A percentile compares a stretch with the other conserved stretches of the same genome.
Conservation (phyloP, 2,329 filamentous ascomycete species). For the Ascochyta lentis region DNA sequence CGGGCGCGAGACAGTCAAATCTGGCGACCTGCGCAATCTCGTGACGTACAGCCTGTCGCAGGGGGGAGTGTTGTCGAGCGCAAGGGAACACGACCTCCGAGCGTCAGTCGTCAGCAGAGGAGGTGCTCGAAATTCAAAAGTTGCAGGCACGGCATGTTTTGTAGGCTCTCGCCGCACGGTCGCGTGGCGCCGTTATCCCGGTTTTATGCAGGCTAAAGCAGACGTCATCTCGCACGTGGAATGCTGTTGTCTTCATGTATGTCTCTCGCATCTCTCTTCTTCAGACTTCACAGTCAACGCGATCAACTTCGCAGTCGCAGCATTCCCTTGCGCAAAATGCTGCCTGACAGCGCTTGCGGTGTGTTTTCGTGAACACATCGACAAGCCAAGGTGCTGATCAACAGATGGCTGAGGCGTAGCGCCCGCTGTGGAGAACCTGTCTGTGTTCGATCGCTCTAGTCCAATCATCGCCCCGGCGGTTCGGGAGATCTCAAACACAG, state of each 20-base stretch:
- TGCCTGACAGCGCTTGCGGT: slow-evolving; percentile 17
- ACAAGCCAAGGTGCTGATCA: slow-evolving; percentile 9
- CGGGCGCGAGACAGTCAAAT: slow-evolving; percentile 31
- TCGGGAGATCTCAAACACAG: slow-evolving; percentile 28
- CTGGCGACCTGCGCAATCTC: slow-evolving; percentile 29
- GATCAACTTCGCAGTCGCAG: not conserved
- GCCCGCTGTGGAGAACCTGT: slow-evolving; percentile 25
- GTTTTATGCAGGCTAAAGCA: slow-evolving; percentile 34
- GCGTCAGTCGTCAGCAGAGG: slow-evolving; percentile 43
- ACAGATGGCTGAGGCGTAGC: slow-evolving; percentile 36
- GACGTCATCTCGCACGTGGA: slow-evolving; percentile 30
- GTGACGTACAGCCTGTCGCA: slow-evolving; percentile 37
- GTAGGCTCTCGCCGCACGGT: slow-evolving; percentile 36
- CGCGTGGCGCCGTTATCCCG: slow-evolving; percentile 37
- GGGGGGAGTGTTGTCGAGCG: slow-evolving; percentile 36
- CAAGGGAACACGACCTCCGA: slow-evolving; percentile 50
- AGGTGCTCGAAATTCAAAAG: slow-evolving; percentile 39
- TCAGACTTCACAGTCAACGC: not conserved
- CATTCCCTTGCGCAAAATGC: slow-evolving; percentile 4
- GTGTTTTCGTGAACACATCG: slow-evolving; percentile 11
- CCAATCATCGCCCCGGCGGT: slow-evolving; percentile 37
- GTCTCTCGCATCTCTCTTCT: not conserved
- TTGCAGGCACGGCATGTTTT: slow-evolving; percentile 40
- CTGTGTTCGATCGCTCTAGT: slow-evolving; percentile 18
- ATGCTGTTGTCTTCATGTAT: not conserved